phyloP scores from a whole-genome alignment of 2,329 filamentous ascomycete genomes.

The Cephalotrichum gorgonifer region DNA sequence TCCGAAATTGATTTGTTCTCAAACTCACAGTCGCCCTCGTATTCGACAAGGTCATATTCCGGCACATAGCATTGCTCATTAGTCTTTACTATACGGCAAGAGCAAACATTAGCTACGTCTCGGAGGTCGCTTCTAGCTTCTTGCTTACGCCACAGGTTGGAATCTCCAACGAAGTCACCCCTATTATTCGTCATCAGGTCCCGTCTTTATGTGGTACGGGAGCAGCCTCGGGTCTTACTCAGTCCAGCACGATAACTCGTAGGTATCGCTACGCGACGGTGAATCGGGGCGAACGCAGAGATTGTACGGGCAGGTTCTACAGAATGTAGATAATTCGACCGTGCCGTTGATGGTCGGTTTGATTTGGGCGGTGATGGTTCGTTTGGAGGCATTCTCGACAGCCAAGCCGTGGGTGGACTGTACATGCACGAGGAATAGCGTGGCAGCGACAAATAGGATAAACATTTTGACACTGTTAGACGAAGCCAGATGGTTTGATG shows the following conservation, averaged over 20 bases:
- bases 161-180: slow-evolving; percentile 5
- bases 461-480: not conserved
- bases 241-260: slow-evolving; percentile 3
- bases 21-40: slow-evolving; percentile 4
- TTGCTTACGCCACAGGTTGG: slow-evolving; percentile 5
- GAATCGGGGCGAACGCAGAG: slow-evolving; percentile 1
- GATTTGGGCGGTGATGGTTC: no score
- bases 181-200: not conserved
- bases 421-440: not conserved
- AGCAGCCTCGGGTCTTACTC: not conserved
- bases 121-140: not conserved
- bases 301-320: slow-evolving; percentile 6
- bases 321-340: slow-evolving; percentile 3
- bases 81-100: slow-evolving; percentile 1
- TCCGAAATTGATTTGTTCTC: not conserved
- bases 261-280: not conserved
- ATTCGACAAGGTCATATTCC: slow-evolving; percentile 6
- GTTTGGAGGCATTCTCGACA: not conserved
- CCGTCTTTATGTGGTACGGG: not conserved
- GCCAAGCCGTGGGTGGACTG: not conserved
- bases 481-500: no score
- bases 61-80: not conserved
- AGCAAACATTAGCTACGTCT: not conserved
- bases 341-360: not conserved
- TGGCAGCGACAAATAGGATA: not conserved